Evolutionary conservation across 2,329 filamentous ascomycete genomes (phyloP).

Genomic region (Botryotinia calthae): DNA sequence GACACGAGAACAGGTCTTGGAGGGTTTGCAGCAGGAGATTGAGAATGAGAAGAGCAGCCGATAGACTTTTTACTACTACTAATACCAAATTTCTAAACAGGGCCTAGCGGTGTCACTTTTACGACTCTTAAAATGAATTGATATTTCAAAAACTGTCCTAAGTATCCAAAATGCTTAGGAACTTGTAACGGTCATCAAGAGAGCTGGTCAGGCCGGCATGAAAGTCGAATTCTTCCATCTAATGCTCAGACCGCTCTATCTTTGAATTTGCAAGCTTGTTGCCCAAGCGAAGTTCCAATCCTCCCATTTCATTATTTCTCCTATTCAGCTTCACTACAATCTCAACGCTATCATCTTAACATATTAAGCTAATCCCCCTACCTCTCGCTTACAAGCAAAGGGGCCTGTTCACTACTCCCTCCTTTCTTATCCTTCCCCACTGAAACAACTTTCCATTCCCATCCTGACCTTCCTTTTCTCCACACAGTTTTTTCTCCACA

Average conservation of each 20-base stretch:
- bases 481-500: not conserved
- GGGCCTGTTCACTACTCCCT: not conserved
- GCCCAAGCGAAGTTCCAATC: not conserved
- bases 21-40: slow-evolving; percentile 76
- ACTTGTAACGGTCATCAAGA: not conserved
- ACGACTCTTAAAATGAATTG: not conserved
- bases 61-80: slow-evolving; percentile 33
- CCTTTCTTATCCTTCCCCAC: not conserved
- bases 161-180: not conserved
- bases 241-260: not conserved
- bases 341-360: not conserved
- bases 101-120: slow-evolving; percentile 15
- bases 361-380: not conserved
- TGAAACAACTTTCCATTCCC: not conserved
- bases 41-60: slow-evolving; percentile 74
- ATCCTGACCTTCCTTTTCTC: not conserved
- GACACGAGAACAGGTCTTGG: slow-evolving; percentile 70
- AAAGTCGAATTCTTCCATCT: too few relatives aligned
- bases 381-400: not conserved
- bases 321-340: not conserved
- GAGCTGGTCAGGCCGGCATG: not conserved
- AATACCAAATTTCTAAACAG: slow-evolving; percentile 19
- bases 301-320: not conserved
- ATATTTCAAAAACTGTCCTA: not conserved
- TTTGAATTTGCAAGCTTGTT: not conserved